phyloP scores from a whole-genome alignment of 495 filamentous ascomycete genomes.

The Hypoxylon intermedium region DNA sequence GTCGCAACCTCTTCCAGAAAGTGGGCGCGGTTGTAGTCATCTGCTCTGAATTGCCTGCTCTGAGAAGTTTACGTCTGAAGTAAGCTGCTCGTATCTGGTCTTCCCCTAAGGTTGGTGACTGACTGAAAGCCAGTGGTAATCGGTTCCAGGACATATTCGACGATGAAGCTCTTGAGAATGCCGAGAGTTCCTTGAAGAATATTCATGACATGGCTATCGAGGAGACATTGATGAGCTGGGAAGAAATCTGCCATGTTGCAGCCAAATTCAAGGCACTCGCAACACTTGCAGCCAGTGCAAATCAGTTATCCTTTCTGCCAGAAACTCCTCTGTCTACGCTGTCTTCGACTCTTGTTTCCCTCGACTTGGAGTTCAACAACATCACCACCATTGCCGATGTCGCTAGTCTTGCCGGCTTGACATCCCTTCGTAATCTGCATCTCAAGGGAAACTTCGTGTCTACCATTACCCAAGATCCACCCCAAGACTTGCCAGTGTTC shows the following conservation, averaged over 20 bases:
- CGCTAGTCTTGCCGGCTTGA: constrained; percentile 61
- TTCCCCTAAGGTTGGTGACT: constrained; percentile 4
- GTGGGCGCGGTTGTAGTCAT: constrained; percentile 72
- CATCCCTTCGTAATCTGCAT: constrained; percentile 66
- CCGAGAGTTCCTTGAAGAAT: constrained; percentile 54
- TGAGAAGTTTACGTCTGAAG: constrained; percentile 75
- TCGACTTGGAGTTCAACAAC: constrained; percentile 79
- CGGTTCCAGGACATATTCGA: constrained; percentile 63
- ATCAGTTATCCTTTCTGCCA: constrained; percentile 54
- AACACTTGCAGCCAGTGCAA: constrained; percentile 59
- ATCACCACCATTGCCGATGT: constrained; percentile 68
- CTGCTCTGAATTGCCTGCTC: constrained; percentile 65
- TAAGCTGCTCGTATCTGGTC: constrained; percentile 47
- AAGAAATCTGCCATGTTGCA: constrained; percentile 63
- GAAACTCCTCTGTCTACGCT: constrained; percentile 56
- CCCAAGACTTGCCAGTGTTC: constrained; percentile 36
- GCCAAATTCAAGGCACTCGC: constrained; percentile 66
- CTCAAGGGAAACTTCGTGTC: constrained; percentile 64
- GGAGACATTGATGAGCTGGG: constrained; percentile 74
- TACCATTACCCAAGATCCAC: constrained; percentile 33
- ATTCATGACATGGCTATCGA: constrained; percentile 76
- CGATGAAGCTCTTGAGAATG: constrained; percentile 44
- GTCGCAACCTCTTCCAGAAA: constrained; percentile 77
- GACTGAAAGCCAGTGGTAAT: constrained; percentile 67
- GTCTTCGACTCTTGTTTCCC: constrained; percentile 53